phyloP scores from a whole-genome alignment of 1,139 yeast species.

The Kodamaea derodonti region DNA sequence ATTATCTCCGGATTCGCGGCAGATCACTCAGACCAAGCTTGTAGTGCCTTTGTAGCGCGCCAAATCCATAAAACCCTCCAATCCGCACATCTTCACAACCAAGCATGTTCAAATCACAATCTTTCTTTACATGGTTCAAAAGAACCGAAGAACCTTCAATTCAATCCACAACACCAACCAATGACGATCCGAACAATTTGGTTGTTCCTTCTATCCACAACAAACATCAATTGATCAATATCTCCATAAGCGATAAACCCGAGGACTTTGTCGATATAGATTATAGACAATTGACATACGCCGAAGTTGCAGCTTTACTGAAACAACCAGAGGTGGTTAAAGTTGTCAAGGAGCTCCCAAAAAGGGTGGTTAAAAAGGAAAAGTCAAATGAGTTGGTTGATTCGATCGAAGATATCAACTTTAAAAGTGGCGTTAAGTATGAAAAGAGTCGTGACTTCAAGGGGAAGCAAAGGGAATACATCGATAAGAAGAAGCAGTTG shows the following conservation, averaged over 20 bases:
- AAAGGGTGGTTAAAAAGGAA: not conserved
- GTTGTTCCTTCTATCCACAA: constrained; percentile 26
- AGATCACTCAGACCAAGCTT: no score
- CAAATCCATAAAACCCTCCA: no score
- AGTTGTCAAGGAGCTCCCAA: not conserved
- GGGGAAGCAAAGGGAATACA: constrained; percentile 14
- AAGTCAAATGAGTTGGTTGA: constrained; percentile 4
- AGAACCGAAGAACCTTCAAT: constrained; percentile 6
- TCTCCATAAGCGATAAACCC: constrained; percentile 25
- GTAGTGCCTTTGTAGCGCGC: no score
- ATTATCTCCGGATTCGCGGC: no score
- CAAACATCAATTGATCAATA: constrained; percentile 24
- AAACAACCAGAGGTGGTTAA: constrained; percentile 17
- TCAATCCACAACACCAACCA: constrained; percentile 9
- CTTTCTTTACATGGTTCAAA: constrained; percentile 18
- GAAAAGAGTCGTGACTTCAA: constrained; percentile 11
- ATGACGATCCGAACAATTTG: constrained; percentile 25
- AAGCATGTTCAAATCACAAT: constrained; percentile 21
- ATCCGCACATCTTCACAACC: no score
- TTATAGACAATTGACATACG: constrained; percentile 36
- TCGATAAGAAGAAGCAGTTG: no score
- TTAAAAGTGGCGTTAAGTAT: constrained; percentile 13
- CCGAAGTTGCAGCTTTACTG: constrained; percentile 38
- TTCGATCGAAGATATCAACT: constrained; percentile 5
- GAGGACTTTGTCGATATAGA: constrained; percentile 38